Conservation (phyloP, 2,329 filamentous ascomycete species). For the Penicillium vulpinum region DNA sequence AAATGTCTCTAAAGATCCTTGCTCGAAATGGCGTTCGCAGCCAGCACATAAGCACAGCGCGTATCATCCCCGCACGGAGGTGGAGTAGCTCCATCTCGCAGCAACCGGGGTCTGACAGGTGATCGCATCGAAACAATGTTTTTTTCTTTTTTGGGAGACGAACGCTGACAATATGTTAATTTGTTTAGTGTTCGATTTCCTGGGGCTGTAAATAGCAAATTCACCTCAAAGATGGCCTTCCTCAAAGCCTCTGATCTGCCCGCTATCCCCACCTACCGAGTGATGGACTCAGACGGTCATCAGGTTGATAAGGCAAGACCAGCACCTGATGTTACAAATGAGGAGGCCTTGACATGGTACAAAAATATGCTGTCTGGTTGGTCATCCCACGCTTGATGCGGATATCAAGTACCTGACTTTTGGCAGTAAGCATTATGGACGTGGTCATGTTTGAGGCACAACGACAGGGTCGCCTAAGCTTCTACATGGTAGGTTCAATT, state of each 20-base stretch:
- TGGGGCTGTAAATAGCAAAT: conserved; percentile 91
- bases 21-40: conserved; percentile 6
- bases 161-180: conserved; percentile 4
- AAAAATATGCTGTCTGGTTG: conserved; percentile 63
- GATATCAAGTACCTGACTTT: conserved; percentile 12
- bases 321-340: conserved; percentile 62
- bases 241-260: conserved; percentile 69
- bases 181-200: conserved; percentile 68
- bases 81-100: conserved; percentile 59
- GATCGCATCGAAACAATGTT: not conserved
- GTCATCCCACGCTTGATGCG: conserved; percentile 9
- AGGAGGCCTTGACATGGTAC: conserved; percentile 62
- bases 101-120: conserved; percentile 61
- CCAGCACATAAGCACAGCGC: conserved; percentile 9
- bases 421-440: conserved; percentile 80
- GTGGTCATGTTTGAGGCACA: conserved; percentile 98
- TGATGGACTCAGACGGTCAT: conserved; percentile 83
- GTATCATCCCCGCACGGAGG: conserved; percentile 34
- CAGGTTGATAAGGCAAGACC: conserved; percentile 72
- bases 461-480: conserved; percentile 86
- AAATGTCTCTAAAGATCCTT: conserved; percentile 22
- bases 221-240: conserved; percentile 78
- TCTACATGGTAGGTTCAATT: conserved; percentile 76
- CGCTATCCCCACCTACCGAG: conserved; percentile 86
- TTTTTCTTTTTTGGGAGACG: not conserved